Evolutionary conservation across 2,329 filamentous ascomycete genomes (phyloP), one percentile per base, ranked within the genome.

Genomic region (Epichloe gansuensis): DNA sequence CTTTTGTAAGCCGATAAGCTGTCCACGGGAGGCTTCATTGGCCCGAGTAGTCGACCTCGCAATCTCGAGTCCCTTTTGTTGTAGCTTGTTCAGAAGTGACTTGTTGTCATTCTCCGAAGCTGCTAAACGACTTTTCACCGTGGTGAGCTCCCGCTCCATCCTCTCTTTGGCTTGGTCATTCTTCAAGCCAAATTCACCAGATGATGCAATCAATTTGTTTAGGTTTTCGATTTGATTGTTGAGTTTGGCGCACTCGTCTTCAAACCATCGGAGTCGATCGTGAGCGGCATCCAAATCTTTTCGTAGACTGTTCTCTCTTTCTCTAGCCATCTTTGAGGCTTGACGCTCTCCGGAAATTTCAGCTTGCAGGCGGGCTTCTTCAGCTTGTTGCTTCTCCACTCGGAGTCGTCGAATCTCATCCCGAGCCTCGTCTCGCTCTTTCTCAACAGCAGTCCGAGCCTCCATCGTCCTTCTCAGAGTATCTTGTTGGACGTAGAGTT

Each of bases 91-190:
- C 58, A 97, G 77, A n/a, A 98, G 74, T 5, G 90, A 85, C 50
- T 89, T 85, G 62, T 97, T 97, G 69, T 97, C 91, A 61, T 97
- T 96, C 66, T 98, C 91, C 0, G 91, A 97, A 25, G 91, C 93
- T 7, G 85, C 79, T 42, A 98, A 75, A 23, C 91, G 85, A 55
- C 91, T 91, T 67, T 93, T 95, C 59, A 96, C 81, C 1, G 91
- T 96, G 23, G 88, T 85, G 6, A 97, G 77, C 65, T 98, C 93
- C 23, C 90, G 82, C 67, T 97, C 91, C 45, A 96, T 76, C 38
- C 93, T 84, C 65, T 96, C 90, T 67, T 97, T 97, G 58, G 91
- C 86, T 64, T 96, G 89, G 61, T 97, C 93, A 61, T 94, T 88
- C 60, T 89, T 88, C 53, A 91, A 75, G 48, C 88, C 88, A 70